phyloP scores from a whole-genome alignment of 306 rosid species.

The Malus orientalis region DNA sequence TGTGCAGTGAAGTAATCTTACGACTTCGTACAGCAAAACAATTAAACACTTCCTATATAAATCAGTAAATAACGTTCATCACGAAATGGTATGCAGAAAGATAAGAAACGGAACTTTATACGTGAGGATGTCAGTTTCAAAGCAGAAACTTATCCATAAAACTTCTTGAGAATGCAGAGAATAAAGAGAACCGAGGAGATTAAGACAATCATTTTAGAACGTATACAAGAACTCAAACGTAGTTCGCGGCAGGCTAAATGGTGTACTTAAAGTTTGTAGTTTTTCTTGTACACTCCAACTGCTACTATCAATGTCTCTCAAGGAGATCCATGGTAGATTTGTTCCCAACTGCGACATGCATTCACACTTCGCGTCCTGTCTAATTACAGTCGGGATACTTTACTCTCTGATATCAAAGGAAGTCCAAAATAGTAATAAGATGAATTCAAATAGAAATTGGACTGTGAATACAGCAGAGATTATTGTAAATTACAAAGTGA shows the following conservation, averaged over 20 bases:
- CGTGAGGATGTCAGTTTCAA: not conserved
- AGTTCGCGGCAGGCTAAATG: not conserved
- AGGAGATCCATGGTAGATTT: not conserved
- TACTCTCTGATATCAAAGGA: not conserved
- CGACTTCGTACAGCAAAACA: not conserved
- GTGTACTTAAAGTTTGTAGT: not conserved
- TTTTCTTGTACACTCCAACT: not conserved
- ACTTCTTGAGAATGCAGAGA: not conserved
- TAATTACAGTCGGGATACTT: not conserved
- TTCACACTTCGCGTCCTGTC: not conserved
- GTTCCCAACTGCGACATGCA: not conserved
- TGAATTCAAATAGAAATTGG: not conserved
- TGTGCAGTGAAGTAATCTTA: not conserved
- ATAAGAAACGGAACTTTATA: not conserved
- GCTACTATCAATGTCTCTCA: not conserved
- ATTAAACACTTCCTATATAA: not conserved
- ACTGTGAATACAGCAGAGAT: not conserved
- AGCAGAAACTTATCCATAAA: not conserved
- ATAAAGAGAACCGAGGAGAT: not conserved
- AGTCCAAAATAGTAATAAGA: not conserved
- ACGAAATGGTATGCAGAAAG: not conserved
- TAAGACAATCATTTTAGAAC: not conserved
- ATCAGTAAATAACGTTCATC: not conserved
- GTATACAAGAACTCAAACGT: not conserved
- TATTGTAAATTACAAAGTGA: not conserved